These are phyloP conservation scores for Maudiozyma bulderi DNA, from an alignment of 805 yeast genomes.

Conservation along the genomic window DNA sequence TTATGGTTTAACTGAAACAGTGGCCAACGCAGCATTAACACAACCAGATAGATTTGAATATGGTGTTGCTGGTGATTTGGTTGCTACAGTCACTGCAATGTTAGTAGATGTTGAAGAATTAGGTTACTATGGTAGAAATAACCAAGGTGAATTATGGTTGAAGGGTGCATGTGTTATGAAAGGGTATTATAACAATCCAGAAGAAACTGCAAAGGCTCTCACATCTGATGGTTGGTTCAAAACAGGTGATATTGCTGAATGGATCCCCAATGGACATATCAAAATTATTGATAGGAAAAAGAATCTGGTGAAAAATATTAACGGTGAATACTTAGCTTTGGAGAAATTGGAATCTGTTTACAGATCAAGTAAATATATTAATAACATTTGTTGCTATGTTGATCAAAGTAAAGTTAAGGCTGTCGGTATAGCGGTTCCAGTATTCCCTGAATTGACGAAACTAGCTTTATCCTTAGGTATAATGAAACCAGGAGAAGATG, in stretches of 20 bases:
- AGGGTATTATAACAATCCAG: conserved; percentile 74
- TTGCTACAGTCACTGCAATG: conserved; percentile 77
- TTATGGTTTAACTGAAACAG: conserved; percentile 93
- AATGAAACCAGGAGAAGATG: conserved; percentile 36
- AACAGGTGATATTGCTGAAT: conserved; percentile 95
- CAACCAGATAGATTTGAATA: conserved; percentile 57
- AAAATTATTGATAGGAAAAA: conserved; percentile 87
- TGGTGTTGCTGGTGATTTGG: conserved; percentile 74
- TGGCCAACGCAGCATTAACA: conserved; percentile 72
- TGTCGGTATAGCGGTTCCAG: conserved; percentile 80
- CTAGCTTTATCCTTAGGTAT: conserved; percentile 51
- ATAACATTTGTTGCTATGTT: conserved; percentile 87
- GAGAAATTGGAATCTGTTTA: conserved; percentile 89
- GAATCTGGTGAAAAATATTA: conserved; percentile 88
- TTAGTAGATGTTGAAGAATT: conserved; percentile 86
- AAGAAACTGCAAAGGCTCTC: conserved; percentile 70
- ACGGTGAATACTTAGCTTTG: conserved; percentile 96
- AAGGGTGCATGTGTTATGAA: conserved; percentile 62
- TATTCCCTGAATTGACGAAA: conserved; percentile 51
- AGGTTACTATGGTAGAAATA: conserved; percentile 79
- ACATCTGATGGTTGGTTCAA: conserved; percentile 87
- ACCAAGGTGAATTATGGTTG: conserved; percentile 87
- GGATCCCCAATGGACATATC: conserved; percentile 74
- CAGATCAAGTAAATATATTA: conserved; percentile 69
- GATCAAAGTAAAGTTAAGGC: conserved; percentile 85